Conservation (phyloP, 257 asterid genomes). For the Echites panduratus region DNA sequence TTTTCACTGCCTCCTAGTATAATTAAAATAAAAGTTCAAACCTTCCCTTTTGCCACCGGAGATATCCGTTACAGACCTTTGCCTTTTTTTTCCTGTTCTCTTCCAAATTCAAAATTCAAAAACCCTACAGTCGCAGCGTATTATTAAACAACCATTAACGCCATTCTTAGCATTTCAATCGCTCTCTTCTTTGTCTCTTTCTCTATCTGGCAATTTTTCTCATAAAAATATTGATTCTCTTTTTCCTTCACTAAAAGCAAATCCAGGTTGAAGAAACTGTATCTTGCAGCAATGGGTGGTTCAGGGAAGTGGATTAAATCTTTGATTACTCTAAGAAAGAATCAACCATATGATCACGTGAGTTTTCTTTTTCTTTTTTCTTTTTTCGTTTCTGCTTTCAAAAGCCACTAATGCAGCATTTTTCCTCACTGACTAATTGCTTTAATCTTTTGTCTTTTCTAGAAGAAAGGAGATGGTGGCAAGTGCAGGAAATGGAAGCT, state of each 20-base stretch:
- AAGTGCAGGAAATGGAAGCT: constrained; percentile 81
- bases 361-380: not conserved
- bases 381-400: not conserved
- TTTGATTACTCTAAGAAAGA: constrained; percentile 51
- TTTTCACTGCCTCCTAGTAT: not conserved
- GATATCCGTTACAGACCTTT: constrained; percentile 54
- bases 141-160: constrained; percentile 2
- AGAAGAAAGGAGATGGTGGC: constrained; percentile 45
- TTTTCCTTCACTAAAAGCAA: not conserved
- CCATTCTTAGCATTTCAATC: not conserved
- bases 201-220: not conserved
- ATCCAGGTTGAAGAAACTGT: too few species aligned
- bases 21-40: not conserved
- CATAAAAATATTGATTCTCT: not conserved
- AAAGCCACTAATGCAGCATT: too few species aligned
- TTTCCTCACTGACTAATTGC: not conserved
- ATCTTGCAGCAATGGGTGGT: constrained; percentile 52
- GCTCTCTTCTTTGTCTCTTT: not conserved
- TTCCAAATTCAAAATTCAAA: constrained; percentile 52
- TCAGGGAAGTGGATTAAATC: constrained; percentile 89
- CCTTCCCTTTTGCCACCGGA: constrained; percentile 6
- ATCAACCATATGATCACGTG: constrained; percentile 42
- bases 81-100: constrained; percentile 12
- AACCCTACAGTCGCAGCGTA: not conserved
- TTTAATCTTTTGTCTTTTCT: constrained; percentile 29